phyloP scores from a whole-genome alignment of 768 basidiomycete genomes.

The Boletus huronensis region DNA sequence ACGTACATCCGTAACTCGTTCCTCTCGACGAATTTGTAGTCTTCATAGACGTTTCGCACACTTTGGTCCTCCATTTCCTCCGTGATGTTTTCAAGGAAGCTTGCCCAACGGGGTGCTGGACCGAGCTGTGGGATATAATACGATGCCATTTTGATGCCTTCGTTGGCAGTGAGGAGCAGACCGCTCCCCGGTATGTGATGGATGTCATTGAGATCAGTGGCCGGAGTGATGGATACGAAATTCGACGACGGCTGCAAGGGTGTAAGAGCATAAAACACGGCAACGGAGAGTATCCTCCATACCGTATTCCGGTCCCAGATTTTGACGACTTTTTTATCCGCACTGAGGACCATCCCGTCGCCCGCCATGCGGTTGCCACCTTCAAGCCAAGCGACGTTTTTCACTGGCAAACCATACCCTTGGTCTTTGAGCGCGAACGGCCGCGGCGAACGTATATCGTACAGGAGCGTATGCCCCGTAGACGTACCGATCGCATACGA shows the following conservation, averaged over 20 bases:
- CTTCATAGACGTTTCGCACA: constrained; percentile 79
- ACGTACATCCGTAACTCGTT: constrained; percentile 80
- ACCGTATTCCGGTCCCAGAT: constrained; percentile 90
- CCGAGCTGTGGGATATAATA: constrained; percentile 97
- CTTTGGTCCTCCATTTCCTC: constrained; percentile 96
- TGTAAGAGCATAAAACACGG: constrained; percentile 1
- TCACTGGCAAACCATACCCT: constrained; percentile 90
- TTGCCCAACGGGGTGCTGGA: constrained; percentile 94
- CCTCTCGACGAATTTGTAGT: constrained; percentile 95
- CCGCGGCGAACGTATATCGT: constrained; percentile 83
- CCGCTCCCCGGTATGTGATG: constrained; percentile 90
- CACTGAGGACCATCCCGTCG: constrained; percentile 84
- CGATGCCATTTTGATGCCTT: constrained; percentile 92
- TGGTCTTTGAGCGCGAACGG: constrained; percentile 93
- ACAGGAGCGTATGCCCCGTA: constrained; percentile 90
- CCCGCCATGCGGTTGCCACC: constrained; percentile 82
- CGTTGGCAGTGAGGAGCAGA: constrained; percentile 87
- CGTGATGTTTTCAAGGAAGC: constrained; percentile 97
- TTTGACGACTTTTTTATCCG: constrained; percentile 96
- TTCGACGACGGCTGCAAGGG: constrained; percentile 68
- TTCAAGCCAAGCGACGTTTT: constrained; percentile 85
- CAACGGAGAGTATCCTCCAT: constrained; percentile 28
- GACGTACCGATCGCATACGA: constrained; percentile 94
- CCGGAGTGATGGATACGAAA: constrained; percentile 89
- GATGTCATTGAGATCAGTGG: constrained; percentile 83